Percentiles rank a stretch among this genome's conserved stretches.
These are phyloP conservation scores for Asclepias syriaca DNA, from an alignment of 257 asterid genomes.

Conservation along the genomic window DNA sequence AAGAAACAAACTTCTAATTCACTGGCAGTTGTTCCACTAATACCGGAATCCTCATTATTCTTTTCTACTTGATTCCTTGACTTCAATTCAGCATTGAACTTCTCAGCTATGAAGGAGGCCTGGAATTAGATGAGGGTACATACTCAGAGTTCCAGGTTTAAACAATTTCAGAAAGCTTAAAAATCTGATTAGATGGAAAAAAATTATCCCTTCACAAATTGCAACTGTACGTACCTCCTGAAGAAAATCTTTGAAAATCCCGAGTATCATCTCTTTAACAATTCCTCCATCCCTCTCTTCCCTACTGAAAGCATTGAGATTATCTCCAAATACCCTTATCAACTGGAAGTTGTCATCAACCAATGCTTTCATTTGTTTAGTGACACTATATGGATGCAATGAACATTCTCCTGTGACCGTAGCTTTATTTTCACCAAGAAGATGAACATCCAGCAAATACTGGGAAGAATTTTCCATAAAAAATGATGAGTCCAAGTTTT, in stretches of 20 bases:
- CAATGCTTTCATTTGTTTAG: constrained; percentile 64
- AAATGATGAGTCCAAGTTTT: background rate
- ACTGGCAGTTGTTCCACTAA: constrained; percentile 16
- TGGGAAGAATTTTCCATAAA: constrained; percentile 28
- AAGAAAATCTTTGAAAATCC: constrained; percentile 49
- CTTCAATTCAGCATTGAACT: constrained; percentile 29
- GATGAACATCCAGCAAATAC: constrained; percentile 60
- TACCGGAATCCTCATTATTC: constrained; percentile 16
- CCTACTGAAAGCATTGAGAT: constrained; percentile 35
- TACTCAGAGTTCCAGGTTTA: constrained; percentile 2
- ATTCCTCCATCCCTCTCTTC: constrained; percentile 36
- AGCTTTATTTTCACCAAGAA: constrained; percentile 55
- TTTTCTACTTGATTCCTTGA: constrained; percentile 26
- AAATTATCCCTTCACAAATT: background rate
- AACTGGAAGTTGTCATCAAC: constrained; percentile 50
- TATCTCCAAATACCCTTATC: constrained; percentile 38
- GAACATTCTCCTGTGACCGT: constrained; percentile 23
- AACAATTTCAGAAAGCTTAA: constrained; percentile 3
- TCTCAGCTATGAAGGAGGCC: constrained; percentile 47
- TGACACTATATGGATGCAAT: constrained; percentile 69
- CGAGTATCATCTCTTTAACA: constrained; percentile 43
- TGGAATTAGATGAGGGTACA: constrained; percentile 28
- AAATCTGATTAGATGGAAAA: background rate
- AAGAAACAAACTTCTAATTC: constrained; percentile 36
- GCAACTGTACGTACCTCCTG: constrained; percentile 40